A percentile compares a stretch with the other conserved stretches of the same genome.
These are phyloP conservation scores for Fusarium decemcellulare DNA, from an alignment of 2,329 filamentous ascomycete genomes.

Conservation along the genomic window DNA sequence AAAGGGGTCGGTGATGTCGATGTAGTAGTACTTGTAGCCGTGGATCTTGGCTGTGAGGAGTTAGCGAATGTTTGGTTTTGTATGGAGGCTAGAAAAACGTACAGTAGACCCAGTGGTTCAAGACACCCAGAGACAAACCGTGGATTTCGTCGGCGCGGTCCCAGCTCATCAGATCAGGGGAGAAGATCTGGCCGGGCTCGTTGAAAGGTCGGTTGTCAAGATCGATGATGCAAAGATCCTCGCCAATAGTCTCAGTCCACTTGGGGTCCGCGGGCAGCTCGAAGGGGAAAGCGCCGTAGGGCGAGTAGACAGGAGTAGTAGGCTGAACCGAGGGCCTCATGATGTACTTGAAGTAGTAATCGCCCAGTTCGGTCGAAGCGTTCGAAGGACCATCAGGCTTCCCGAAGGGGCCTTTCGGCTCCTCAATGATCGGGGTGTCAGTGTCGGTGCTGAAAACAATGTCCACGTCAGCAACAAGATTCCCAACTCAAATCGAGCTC, in stretches of 20 bases:
- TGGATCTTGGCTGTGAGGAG: conserved; percentile 57
- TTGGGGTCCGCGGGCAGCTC: conserved; percentile 46
- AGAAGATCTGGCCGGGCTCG: conserved; percentile 54
- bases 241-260: conserved; percentile 53
- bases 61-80: conserved; percentile 33
- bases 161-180: conserved; percentile 54
- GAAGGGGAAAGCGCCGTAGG: conserved; percentile 52
- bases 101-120: conserved; percentile 63
- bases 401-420: conserved; percentile 33
- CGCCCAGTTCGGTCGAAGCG: conserved; percentile 45
- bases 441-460: conserved; percentile 37
- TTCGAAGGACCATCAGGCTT: conserved; percentile 33
- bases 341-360: conserved; percentile 52
- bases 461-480: conserved; percentile 20
- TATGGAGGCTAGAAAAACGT: conserved; percentile 1
- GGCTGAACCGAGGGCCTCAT: conserved; percentile 49
- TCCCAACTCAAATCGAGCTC: not conserved
- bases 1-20: conserved; percentile 54
- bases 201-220: conserved; percentile 59
- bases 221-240: conserved; percentile 61
- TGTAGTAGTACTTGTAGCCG: conserved; percentile 63
- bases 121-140: conserved; percentile 56
- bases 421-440: conserved; percentile 38
- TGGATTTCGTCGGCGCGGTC: conserved; percentile 50
- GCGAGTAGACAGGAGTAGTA: conserved; percentile 45